Conservation (phyloP, 2,329 filamentous ascomycete genomes). For the Hypoxylon sp. region DNA sequence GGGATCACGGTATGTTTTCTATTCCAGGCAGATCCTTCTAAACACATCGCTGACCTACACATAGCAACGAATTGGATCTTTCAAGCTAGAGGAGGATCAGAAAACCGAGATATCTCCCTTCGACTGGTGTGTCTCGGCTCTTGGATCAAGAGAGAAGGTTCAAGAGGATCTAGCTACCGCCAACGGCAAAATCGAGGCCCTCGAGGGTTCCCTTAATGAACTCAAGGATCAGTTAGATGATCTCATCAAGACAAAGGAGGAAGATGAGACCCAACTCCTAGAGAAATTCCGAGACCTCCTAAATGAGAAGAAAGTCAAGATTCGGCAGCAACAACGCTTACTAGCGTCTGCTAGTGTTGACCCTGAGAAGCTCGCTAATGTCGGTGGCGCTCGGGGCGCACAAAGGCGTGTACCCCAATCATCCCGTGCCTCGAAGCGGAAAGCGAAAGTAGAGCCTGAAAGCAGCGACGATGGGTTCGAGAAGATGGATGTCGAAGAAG, state of each 20-base stretch:
- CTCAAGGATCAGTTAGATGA: slow-evolving; percentile 72
- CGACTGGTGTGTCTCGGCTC: slow-evolving; percentile 73
- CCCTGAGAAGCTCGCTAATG: slow-evolving; percentile 46
- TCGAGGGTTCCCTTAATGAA: slow-evolving; percentile 65
- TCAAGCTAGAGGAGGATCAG: slow-evolving; percentile 64
- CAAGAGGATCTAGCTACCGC: slow-evolving; percentile 55
- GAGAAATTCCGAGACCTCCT: slow-evolving; percentile 75
- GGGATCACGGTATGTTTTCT: slow-evolving; percentile 69
- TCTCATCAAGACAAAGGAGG: slow-evolving; percentile 70
- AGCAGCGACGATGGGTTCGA: slow-evolving; percentile 58
- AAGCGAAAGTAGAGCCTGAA: slow-evolving; percentile 53
- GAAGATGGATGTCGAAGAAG: slow-evolving; percentile 60
- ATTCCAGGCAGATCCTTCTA: slow-evolving; percentile 19
- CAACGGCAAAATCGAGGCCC: slow-evolving; percentile 54
- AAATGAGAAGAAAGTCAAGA: slow-evolving; percentile 83
- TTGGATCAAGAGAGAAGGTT: slow-evolving; percentile 57
- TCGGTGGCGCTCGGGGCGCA: slow-evolving; percentile 39
- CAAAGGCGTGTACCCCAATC: slow-evolving; percentile 42
- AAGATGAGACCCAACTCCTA: slow-evolving; percentile 71
- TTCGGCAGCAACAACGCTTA: slow-evolving; percentile 74
- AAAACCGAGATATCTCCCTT: slow-evolving; percentile 68
- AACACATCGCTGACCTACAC: slow-evolving; percentile 14
- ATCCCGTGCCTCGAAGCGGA: slow-evolving; percentile 61
- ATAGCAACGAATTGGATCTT: slow-evolving; percentile 74
- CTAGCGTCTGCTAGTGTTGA: slow-evolving; percentile 59